A percentile compares a stretch with the other conserved stretches of the same genome.
Evolutionary conservation across 768 basidiomycete species (phyloP).

Genomic region (Pleurotus djamor): DNA sequence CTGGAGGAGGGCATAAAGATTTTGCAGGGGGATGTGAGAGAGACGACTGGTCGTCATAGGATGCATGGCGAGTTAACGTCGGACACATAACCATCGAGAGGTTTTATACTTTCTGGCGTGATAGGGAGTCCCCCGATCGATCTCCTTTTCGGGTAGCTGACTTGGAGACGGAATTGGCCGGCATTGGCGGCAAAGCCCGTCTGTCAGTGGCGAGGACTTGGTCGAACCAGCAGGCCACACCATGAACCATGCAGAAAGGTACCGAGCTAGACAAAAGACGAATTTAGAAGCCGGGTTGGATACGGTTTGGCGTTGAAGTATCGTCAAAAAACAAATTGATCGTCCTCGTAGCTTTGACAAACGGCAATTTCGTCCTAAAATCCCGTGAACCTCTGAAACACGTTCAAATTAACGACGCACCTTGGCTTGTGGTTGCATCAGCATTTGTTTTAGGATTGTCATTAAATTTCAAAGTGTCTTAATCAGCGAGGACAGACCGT

Average conservation of each 20-base stretch:
- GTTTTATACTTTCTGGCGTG: slow-evolving; percentile 31
- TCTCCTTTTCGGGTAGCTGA: slow-evolving; percentile 13
- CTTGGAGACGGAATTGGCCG: slow-evolving; percentile 8
- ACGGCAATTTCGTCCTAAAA: background rate
- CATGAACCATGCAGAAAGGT: slow-evolving; percentile 7
- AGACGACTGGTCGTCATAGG: slow-evolving; percentile 25
- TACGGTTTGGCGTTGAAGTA: background rate
- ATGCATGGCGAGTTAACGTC: slow-evolving; percentile 30
- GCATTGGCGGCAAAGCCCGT: slow-evolving; percentile 10
- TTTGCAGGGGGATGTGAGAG: slow-evolving; percentile 35
- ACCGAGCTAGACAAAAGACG: slow-evolving; percentile 6
- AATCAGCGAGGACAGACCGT: background rate
- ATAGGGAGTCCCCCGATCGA: slow-evolving; percentile 20
- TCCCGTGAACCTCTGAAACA: slow-evolving; percentile 1
- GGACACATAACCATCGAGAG: slow-evolving; percentile 24
- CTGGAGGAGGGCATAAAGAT: slow-evolving; percentile 51
- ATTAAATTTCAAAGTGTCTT: background rate
- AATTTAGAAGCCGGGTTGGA: slow-evolving; percentile 1
- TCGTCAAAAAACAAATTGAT: no score
- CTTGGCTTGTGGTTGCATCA: slow-evolving; percentile 2
- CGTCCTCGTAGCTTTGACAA: background rate
- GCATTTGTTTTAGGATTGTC: slow-evolving; percentile 1
- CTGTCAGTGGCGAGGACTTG: background rate
- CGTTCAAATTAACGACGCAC: background rate
- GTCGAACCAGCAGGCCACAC: background rate